phyloP scores from a whole-genome alignment of 768 basidiomycete genomes.

The Tricholoma flavovirens region DNA sequence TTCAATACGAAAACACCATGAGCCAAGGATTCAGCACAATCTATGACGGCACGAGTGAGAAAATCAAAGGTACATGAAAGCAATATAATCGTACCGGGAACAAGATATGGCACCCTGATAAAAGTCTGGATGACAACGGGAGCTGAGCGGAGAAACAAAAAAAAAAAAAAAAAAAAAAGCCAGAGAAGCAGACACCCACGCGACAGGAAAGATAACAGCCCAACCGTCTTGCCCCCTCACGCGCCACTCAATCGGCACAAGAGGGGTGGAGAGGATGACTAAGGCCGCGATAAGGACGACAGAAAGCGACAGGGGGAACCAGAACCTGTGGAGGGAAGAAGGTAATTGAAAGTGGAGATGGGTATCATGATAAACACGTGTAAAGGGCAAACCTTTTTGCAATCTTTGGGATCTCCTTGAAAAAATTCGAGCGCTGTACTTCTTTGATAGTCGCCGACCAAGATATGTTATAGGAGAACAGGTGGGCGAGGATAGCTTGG shows the following conservation, averaged over 20 bases:
- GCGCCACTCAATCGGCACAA: conserved; percentile 55
- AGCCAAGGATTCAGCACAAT: conserved; percentile 45
- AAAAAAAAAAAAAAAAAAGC: background rate
- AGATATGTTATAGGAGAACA: conserved; percentile 50
- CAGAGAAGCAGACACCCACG: conserved; percentile 27
- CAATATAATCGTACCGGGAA: conserved; percentile 49
- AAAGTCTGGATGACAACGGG: conserved; percentile 50
- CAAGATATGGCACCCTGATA: conserved; percentile 58
- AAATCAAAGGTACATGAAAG: conserved; percentile 2
- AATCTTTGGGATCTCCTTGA: conserved; percentile 85
- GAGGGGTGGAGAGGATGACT: conserved; percentile 41
- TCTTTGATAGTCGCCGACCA: conserved; percentile 71
- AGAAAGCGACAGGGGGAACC: conserved; percentile 49
- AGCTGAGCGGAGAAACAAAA: conserved; percentile 1
- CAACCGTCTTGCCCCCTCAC: conserved; percentile 45
- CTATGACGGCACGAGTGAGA: conserved; percentile 17
- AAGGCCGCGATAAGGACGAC: conserved; percentile 54
- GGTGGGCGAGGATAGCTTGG: conserved; percentile 63
- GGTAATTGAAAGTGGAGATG: conserved; percentile 28
- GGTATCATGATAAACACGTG: conserved; percentile 8
- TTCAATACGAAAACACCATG: conserved; percentile 62
- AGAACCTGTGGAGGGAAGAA: conserved; percentile 41
- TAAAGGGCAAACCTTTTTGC: conserved; percentile 53
- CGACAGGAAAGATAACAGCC: conserved; percentile 74
- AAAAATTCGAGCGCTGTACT: conserved; percentile 83